phyloP scores from a whole-genome alignment of 345 rosid species.

The Bruguiera parviflora region DNA sequence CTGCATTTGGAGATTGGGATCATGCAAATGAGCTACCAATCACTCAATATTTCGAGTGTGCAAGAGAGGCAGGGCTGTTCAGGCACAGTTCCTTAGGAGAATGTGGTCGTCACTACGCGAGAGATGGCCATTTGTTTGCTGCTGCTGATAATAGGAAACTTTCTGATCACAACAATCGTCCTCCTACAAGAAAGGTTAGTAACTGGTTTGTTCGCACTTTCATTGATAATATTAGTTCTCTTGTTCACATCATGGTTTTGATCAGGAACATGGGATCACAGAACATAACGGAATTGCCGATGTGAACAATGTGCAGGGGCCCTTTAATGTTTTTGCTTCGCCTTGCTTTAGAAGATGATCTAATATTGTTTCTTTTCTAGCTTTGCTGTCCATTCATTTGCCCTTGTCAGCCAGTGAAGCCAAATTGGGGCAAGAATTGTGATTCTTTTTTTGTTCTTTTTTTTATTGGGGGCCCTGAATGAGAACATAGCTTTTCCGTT shows the following conservation, averaged over 20 bases:
- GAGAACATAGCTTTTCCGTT: too few species aligned
- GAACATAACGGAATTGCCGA: neutral
- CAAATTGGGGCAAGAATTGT: too few species aligned
- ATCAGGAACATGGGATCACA: too few species aligned
- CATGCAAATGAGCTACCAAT: constrained; percentile 77
- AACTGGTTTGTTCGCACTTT: neutral
- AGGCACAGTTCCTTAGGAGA: constrained; percentile 66
- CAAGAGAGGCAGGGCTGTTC: constrained; percentile 82
- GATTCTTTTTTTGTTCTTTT: too few species aligned
- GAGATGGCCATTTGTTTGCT: constrained; percentile 25
- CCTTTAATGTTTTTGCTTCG: too few species aligned
- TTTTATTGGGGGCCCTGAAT: too few species aligned
- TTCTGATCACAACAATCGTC: constrained; percentile 14
- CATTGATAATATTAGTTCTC: neutral
- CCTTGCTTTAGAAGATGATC: too few species aligned
- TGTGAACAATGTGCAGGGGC: neutral
- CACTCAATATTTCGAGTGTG: constrained; percentile 90
- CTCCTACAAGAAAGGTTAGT: constrained; percentile 43
- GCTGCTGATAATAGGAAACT: constrained; percentile 22
- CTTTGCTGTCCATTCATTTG: too few species aligned
- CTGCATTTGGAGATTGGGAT: constrained; percentile 91
- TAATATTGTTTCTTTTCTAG: too few species aligned
- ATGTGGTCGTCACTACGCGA: constrained; percentile 28
- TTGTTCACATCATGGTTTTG: too few species aligned
- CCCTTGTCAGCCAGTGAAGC: too few species aligned